Evolutionary conservation across 805 yeast species (phyloP), one percentile per base, ranked within the genome.

Genomic region (Hanseniaspora singularis): DNA sequence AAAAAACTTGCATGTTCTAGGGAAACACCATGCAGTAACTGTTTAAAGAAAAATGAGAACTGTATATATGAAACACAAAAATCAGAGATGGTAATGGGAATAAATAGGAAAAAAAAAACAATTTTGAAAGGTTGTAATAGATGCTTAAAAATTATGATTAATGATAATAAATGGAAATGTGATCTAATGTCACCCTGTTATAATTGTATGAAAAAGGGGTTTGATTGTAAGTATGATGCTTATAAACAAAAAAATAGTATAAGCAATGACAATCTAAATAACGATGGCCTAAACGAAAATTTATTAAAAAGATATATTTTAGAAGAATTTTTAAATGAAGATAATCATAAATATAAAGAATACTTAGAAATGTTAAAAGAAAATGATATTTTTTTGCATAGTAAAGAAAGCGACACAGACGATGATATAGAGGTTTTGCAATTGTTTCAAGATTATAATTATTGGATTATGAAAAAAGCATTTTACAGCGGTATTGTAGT

Each of bases 1-100:
- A 52, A 60, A 24, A 63, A 62, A 38, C 57, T 61, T 14, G 60
- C 61, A 47, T 63, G 66, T 50, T 64, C 62, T 42, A 53, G 63
- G 20, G 43, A 54, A 37, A 46, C 59, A 8, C 65, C 66, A 1
- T 63, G 66, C 38, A 45, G 57, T 18, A 54, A 57, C 41, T 63
- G 66, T 51, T 48, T 53, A 2, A 57, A 55, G 38, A 56, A 59
- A 51, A 60, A 61, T 4, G 46, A 52, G 23, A 57, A 57, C 27
- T 46, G 54, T 19, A 54, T 51, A 33, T 63, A 64, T 37, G 49
- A 54, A n/a, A 34, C 15, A 4, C 24, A 22, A 8, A 32, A 31
- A 20, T 27, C 27, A 14, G 19, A 36, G 9, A 12, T 36, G 20
- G 20, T 23, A 3, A 6, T 44, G 10, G 48, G 48, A 3, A 31